These are phyloP conservation scores for Theileria equi DNA, from an alignment of 169 alveolate species.

Conservation along the genomic window DNA sequence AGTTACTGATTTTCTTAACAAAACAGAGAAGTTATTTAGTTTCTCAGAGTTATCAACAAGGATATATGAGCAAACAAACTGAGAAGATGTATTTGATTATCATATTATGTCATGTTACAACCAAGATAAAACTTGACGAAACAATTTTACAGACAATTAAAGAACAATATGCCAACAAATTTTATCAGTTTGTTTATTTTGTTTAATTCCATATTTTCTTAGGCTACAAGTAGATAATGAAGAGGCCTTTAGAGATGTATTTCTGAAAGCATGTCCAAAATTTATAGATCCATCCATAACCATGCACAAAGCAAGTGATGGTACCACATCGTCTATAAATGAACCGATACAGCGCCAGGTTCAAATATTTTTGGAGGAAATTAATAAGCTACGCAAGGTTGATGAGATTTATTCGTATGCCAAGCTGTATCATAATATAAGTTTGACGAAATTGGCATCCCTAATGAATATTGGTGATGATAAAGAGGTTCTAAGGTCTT, in stretches of 20 bases:
- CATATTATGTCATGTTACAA: constrained; percentile 74
- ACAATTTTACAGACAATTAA: constrained; percentile 70
- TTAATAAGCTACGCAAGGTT: constrained; percentile 68
- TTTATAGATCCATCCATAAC: constrained; percentile 73
- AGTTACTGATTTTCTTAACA: constrained; percentile 66
- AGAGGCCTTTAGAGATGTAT: constrained; percentile 74
- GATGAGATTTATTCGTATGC: constrained; percentile 75
- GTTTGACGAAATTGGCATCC: constrained; percentile 65
- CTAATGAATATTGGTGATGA: constrained; percentile 67
- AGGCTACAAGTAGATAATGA: constrained; percentile 76
- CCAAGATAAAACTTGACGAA: constrained; percentile 72
- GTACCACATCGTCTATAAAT: constrained; percentile 39
- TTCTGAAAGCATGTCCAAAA: constrained; percentile 76
- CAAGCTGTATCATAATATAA: constrained; percentile 75
- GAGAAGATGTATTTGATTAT: constrained; percentile 78
- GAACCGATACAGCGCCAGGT: constrained; percentile 72
- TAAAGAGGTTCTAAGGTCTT: constrained; percentile 67
- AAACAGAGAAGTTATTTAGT: constrained; percentile 70
- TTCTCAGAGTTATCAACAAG: constrained; percentile 77
- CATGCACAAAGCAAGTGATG: constrained; percentile 41
- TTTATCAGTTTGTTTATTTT: constrained; percentile 68
- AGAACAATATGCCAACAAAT: constrained; percentile 78
- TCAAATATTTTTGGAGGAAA: constrained; percentile 69
- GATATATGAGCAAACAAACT: constrained; percentile 65
- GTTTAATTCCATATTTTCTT: not conserved